phyloP scores from a whole-genome alignment of 225 moss, liverwort and hornwort species.

The Straminergon stramineum region DNA sequence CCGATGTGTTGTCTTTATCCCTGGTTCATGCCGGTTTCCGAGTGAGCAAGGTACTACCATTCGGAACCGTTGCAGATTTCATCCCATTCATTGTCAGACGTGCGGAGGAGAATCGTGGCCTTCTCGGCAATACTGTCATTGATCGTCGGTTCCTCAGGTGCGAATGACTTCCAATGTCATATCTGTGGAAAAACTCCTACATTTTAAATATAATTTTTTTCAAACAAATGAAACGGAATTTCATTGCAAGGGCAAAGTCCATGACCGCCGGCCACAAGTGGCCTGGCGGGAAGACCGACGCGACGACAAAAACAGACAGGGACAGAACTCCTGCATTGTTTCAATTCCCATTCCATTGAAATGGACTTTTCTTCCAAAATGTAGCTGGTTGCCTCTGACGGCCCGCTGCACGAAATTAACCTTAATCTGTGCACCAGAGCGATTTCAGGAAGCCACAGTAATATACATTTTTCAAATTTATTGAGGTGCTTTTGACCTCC shows the following conservation, averaged over 20 bases:
- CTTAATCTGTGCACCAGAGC: not conserved
- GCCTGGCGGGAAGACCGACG: too few relatives aligned
- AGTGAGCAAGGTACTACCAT: conserved; percentile 77
- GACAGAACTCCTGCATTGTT: not conserved
- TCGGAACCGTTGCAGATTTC: conserved; percentile 67
- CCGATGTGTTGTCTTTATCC: conserved; percentile 76
- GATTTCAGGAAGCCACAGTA: not conserved
- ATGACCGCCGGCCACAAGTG: too few relatives aligned
- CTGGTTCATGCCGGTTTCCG: conserved; percentile 71
- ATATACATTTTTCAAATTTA: too few relatives aligned
- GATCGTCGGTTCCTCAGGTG: conserved; percentile 65
- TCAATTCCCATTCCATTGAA: not conserved
- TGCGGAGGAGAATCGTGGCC: conserved; percentile 85
- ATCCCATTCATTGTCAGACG: conserved; percentile 78
- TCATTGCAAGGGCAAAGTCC: too few relatives aligned
- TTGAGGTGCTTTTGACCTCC: not conserved
- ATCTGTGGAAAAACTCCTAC: not conserved
- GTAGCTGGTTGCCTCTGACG: not conserved
- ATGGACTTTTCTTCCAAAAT: not conserved
- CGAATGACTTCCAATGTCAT: not conserved
- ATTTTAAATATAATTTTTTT: not conserved
- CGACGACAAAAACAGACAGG: too few relatives aligned
- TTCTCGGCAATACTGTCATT: conserved; percentile 49
- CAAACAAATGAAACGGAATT: too few relatives aligned
- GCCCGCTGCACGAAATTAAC: too few relatives aligned